phyloP scores from a whole-genome alignment of 768 basidiomycete species.

The Boletus insuetus region DNA sequence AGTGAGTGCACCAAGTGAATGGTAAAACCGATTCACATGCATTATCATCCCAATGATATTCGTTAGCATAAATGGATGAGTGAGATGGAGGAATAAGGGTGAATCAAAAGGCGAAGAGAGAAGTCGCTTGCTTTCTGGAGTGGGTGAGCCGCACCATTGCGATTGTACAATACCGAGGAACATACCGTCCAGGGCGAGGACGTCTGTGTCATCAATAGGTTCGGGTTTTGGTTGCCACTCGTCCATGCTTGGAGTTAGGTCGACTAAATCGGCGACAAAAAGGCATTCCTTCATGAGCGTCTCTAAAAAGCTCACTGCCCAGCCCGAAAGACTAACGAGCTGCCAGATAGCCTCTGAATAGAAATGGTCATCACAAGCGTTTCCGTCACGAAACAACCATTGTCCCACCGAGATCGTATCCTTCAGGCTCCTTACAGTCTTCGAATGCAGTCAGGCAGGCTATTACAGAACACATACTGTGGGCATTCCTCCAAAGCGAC shows the following conservation, averaged over 20 bases:
- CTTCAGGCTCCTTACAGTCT: slow-evolving; percentile 57
- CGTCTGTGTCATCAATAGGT: slow-evolving; percentile 25
- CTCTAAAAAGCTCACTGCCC: slow-evolving; percentile 62
- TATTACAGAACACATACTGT: slow-evolving; percentile 62
- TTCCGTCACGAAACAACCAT: not conserved
- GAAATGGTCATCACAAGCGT: slow-evolving; percentile 5
- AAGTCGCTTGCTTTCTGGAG: slow-evolving; percentile 16
- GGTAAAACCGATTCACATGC: slow-evolving; percentile 60
- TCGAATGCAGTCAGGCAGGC: slow-evolving; percentile 65
- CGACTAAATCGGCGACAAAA: slow-evolving; percentile 29
- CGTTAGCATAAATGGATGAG: slow-evolving; percentile 58
- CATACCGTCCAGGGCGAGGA: slow-evolving; percentile 26
- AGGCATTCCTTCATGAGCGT: slow-evolving; percentile 56
- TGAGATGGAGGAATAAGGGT: slow-evolving; percentile 54
- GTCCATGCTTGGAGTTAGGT: slow-evolving; percentile 7
- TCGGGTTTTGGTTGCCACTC: slow-evolving; percentile 25
- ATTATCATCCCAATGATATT: slow-evolving; percentile 48
- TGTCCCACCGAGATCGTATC: slow-evolving; percentile 58
- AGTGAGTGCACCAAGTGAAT: slow-evolving; percentile 48
- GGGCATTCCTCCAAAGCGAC: slow-evolving; percentile 57
- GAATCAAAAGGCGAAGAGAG: slow-evolving; percentile 27
- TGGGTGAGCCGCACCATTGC: slow-evolving; percentile 41
- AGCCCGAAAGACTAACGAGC: slow-evolving; percentile 57
- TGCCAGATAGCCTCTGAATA: slow-evolving; percentile 69
- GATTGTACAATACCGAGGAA: slow-evolving; percentile 25